phyloP scores from a whole-genome alignment of 192 early-diverging fungal genomes.

The Thoreauomyces humboldtii region DNA sequence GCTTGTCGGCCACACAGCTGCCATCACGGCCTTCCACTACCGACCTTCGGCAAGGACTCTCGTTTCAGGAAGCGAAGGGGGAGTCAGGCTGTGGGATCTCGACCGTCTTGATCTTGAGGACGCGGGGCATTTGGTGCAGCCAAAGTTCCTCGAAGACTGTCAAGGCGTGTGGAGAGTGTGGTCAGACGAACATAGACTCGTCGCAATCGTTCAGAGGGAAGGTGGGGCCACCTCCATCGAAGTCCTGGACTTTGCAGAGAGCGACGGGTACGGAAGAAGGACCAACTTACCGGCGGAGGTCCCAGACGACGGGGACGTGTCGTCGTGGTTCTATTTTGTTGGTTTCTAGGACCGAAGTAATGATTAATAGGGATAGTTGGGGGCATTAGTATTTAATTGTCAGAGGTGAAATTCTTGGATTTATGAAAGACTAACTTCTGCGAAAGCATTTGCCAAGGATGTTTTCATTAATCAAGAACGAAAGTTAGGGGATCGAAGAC shows the following conservation, averaged over 20 bases:
- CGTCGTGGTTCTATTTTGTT: conserved; percentile 67
- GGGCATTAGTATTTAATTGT: conserved; percentile 78
- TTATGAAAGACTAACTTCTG: conserved; percentile 77
- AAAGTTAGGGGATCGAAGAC: conserved; percentile 81
- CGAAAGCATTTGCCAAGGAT: conserved; percentile 36
- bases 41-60: background rate
- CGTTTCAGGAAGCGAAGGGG: background rate
- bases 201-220: background rate
- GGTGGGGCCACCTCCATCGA: background rate
- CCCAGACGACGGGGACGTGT: too few species aligned
- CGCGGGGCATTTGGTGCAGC: too few species aligned
- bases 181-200: background rate
- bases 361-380: conserved; percentile 82
- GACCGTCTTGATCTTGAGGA: background rate
- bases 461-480: conserved; percentile 64
- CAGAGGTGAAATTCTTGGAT: conserved; percentile 88
- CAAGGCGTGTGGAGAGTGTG: background rate
- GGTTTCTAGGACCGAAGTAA: conserved; percentile 50
- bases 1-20: background rate
- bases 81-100: background rate
- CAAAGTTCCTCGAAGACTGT: background rate
- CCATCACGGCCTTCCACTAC: background rate
- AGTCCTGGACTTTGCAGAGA: background rate
- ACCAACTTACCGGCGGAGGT: too few species aligned
- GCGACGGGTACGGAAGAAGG: too few species aligned